phyloP scores from a whole-genome alignment of 371 early-diverging fungal species.

The Mortierella sp. region DNA sequence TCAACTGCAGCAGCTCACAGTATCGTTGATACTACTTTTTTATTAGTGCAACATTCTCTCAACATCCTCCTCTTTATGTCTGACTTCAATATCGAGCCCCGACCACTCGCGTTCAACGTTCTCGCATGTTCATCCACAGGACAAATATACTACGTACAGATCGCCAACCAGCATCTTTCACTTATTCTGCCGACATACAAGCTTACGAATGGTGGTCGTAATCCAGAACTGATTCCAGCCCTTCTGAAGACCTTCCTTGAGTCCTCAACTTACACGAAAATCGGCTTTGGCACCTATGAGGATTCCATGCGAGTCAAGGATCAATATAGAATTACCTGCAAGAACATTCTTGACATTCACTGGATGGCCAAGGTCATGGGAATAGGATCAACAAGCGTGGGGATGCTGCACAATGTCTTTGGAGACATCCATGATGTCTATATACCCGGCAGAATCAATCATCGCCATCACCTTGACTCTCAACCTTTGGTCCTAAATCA shows the following conservation, averaged over 20 bases:
- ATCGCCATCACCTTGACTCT: conserved; percentile 4
- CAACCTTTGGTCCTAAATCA: too few relatives aligned
- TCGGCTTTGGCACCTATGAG: conserved; percentile 51
- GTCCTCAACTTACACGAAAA: conserved; percentile 36
- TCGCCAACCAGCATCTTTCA: conserved; percentile 49
- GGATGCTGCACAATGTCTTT: conserved; percentile 43
- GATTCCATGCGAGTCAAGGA: conserved; percentile 41
- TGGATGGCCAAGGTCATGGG: conserved; percentile 53
- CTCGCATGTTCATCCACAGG: conserved; percentile 54
- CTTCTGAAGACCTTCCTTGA: conserved; percentile 48
- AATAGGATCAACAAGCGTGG: conserved; percentile 37
- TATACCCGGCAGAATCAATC: conserved; percentile 42
- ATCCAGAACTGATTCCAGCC: conserved; percentile 39
- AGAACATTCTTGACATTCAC: conserved; percentile 35
- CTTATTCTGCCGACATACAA: conserved; percentile 45
- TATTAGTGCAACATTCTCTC: conserved; percentile 46
- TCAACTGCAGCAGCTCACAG: neutral
- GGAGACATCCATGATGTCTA: conserved; percentile 39
- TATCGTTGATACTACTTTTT: too few relatives aligned
- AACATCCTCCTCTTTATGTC: conserved; percentile 52
- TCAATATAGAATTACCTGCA: conserved; percentile 44
- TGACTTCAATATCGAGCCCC: conserved; percentile 50
- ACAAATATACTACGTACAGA: conserved; percentile 47
- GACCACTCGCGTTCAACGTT: conserved; percentile 41
- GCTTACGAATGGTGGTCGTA: conserved; percentile 36